A percentile compares a stretch with the other conserved stretches of the same genome.
phyloP scores from a whole-genome alignment of 2,329 filamentous ascomycete species.

The Zymoseptoria pseudotritici region DNA sequence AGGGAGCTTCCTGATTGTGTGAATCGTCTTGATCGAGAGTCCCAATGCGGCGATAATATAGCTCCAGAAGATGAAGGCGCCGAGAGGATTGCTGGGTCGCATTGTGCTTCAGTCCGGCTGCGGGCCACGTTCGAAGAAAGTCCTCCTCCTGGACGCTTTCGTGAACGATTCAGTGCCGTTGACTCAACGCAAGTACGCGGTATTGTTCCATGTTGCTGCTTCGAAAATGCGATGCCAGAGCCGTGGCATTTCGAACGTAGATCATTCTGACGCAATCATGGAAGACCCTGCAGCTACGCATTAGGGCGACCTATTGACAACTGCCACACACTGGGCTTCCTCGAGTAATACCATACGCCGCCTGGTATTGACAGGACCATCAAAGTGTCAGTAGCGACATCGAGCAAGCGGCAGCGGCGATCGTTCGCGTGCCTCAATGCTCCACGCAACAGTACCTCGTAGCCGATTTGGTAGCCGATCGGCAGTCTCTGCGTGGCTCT shows the following conservation, averaged over 20 bases:
- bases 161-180: neutral
- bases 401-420: neutral
- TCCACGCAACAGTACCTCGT: neutral
- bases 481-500: neutral
- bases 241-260: neutral
- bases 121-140: neutral
- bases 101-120: neutral
- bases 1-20: conserved; percentile 12
- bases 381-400: neutral
- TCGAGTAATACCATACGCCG: neutral
- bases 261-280: neutral
- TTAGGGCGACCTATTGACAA: neutral
- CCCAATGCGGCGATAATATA: conserved; percentile 27
- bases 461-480: neutral
- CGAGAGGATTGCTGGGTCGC: conserved; percentile 17
- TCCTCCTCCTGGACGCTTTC: neutral
- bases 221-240: neutral
- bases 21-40: conserved; percentile 17
- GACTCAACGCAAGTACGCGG: neutral
- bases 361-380: neutral
- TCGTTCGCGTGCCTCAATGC: neutral
- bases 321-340: neutral
- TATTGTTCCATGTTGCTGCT: too few relatives aligned
- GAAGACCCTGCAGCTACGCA: neutral
- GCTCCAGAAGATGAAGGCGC: conserved; percentile 29